Evolutionary conservation across 2,329 filamentous ascomycete species (phyloP), one percentile per base, ranked within the genome.

Genomic region (Sporothrix sp.): DNA sequence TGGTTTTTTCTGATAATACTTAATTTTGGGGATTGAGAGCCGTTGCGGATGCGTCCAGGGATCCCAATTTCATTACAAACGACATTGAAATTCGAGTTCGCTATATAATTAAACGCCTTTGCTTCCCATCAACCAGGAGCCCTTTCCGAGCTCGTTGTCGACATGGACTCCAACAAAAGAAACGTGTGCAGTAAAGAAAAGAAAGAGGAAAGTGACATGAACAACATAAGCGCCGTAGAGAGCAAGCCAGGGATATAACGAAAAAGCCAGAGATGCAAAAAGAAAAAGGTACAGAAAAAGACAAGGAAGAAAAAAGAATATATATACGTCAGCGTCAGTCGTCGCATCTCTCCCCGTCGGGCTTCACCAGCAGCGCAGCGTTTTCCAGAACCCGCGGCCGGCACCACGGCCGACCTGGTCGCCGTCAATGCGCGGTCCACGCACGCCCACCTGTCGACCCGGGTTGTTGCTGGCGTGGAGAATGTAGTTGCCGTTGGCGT

Each of bases 371-470:
- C 69, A 82, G 61, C 75, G 65, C 58, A 79, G 60, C 59, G 67
- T 75, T 64, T 67, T 75, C 76, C 75, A 80, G 61, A 80, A 79
- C 9, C 70, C 70, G 1, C 65, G 65, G 1, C 67, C 64, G 2
- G 65, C 67, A 28, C 67, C 64, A 1, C 49, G 51, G n/a, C 71
- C 71, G 10, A 73, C 57, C 28, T 66, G 67, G 20, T 72, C 67
- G n/a, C 69, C 69, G 14, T 68, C 63, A 7, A 71, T 57, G 32
- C 63, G 68, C 10, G 70, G 68, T 1, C 71, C 71, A 23, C 71
- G 66, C 7, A 71, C 60, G 16, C 74, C 69, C 0, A 69, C 68
- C 0, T 64, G 69, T n/a, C 72, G 50, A 3, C 40, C 48, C 3
- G 21, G 44, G 42, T 20, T 14, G 45, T 55, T 53, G n/a, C 48